Base-by-base conservation (phyloP, 768 basidiomycete species). In the Sistotremastrum suecicum region DNA sequence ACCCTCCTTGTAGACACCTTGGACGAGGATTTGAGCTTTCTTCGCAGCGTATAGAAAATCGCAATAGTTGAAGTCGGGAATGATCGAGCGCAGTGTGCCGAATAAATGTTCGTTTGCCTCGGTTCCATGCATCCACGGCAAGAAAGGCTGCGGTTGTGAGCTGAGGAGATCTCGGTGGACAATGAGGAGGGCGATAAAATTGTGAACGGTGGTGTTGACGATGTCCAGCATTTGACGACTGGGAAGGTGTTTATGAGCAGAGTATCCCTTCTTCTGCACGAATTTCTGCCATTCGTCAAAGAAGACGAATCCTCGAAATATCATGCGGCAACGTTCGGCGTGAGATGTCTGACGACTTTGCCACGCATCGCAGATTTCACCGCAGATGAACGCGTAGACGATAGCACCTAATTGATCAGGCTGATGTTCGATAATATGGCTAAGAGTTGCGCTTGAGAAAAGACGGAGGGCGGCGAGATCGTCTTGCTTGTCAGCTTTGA, bases 401-500 rank as follows among this genome's bases (percentile, higher is more conserved):
- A 58, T 54, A 0, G 51, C n/a, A 2, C 61, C 66, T 0, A 51
- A 12, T 0, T 54, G 39, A 2, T 64, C 56, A 0, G 63, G 59
- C 46, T 60, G 51, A 9, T 57, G 41, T 0, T 59, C 41, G 3
- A 47, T 41, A 6, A 62, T 30, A 9, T 45, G 62, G 5, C 59
- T 32, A 1, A 71, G 54, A 0, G 55, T 51, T 3, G 49, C 48
- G 0, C 63, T 61, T 4, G 63, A 69, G 47, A 70, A 68, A 0
- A 71, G 50, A 0, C 64, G 59, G 3, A 59, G 45, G 0, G 69
- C 70, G 0, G 69, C 69, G 47, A 54, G 57, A 49, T 73, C 67
- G 51, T 72, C 71, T 56, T 73, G 68, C 0, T 60, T 50, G 44
- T 73, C 68, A 0, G 67, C 31, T 39, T 63, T 62, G 11, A 64